Base-by-base conservation (phyloP, 2,329 filamentous ascomycete genomes). In the Aspergillus thermomutatus region DNA sequence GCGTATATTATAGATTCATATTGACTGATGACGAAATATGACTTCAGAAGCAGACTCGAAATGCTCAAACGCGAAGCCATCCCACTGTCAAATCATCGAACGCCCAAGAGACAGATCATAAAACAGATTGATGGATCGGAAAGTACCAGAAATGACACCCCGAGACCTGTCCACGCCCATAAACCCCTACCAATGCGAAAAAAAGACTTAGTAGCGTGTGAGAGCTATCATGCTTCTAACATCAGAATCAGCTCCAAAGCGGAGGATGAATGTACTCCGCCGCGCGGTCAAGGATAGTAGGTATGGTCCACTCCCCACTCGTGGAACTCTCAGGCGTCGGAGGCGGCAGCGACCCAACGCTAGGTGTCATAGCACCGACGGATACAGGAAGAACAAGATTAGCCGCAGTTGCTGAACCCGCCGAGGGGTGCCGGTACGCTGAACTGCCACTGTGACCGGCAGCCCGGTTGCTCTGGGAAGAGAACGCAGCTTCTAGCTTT, bases 211-310 rank as follows among this genome's bases (percentile, higher is more conserved):
- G 41, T 28, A 26, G 34, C 31, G 48, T 48, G 19, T 21, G 21
- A 37, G 17, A 31, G 34, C 27, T 3, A 50, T 17, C 19, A 17
- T 37, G 46, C 43, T 26, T n/a, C 9, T 25, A 23, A 27, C 4
- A 25, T 21, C 21, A 25, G 25, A 2, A 14, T 60, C 61, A 75
- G 40, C 72, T 66, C 77, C 77, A 79, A 11, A 79, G 63, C 2
- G 77, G 76, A 17, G 77, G 76, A 56, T 79, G 77, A 10, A 80
- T 78, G 61, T 79, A 79, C 64, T 80, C 76, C n/a, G 73, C 68
- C 37, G 77, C 77, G 14, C 77, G 70, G 56, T 79, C 77, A 11
- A 78, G 55, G n/a, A 79, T 65, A 56, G 76, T 79, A 3, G 74
- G 75, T 37, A 75, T 72, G 49, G 74, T 72, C 77, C 77, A 79